A percentile compares a stretch with the other conserved stretches of the same genome.
These are phyloP conservation scores for Xylaria sp. DNA, from an alignment of 2,329 filamentous ascomycete genomes.

Conservation along the genomic window DNA sequence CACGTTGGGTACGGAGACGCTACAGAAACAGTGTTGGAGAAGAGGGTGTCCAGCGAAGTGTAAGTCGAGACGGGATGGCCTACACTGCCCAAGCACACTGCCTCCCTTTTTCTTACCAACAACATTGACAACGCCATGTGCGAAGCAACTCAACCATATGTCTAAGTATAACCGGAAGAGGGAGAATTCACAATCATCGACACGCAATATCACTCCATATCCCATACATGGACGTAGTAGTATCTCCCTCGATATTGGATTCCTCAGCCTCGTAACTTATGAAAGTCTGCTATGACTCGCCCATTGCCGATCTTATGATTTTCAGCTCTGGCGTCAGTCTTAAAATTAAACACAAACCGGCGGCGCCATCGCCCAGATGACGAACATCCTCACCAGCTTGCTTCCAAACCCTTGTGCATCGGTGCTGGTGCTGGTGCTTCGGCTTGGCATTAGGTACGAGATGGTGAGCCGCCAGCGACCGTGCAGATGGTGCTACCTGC, in stretches of 20 bases:
- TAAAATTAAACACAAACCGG: background rate
- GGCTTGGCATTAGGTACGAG: conserved; percentile 9
- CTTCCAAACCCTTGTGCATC: background rate
- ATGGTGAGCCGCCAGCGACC: background rate
- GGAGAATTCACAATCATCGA: background rate
- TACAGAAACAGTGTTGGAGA: no score
- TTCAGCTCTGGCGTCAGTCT: background rate
- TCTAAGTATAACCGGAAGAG: background rate
- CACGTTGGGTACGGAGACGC: no score
- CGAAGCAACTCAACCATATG: background rate
- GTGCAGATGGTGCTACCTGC: background rate
- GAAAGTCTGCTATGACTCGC: background rate
- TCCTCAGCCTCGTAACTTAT: no score
- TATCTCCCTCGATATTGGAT: no score
- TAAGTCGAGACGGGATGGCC: no score
- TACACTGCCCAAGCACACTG: no score
- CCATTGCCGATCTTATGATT: background rate
- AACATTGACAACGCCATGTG: no score
- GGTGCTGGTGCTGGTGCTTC: background rate
- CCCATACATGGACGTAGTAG: no score
- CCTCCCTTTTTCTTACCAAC: no score
- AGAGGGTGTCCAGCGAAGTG: no score
- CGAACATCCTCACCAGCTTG: background rate
- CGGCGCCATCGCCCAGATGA: conserved; percentile 8
- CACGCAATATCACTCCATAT: no score